phyloP scores from a whole-genome alignment of 352 stramenopile species.

The Pythium rishiriense region DNA sequence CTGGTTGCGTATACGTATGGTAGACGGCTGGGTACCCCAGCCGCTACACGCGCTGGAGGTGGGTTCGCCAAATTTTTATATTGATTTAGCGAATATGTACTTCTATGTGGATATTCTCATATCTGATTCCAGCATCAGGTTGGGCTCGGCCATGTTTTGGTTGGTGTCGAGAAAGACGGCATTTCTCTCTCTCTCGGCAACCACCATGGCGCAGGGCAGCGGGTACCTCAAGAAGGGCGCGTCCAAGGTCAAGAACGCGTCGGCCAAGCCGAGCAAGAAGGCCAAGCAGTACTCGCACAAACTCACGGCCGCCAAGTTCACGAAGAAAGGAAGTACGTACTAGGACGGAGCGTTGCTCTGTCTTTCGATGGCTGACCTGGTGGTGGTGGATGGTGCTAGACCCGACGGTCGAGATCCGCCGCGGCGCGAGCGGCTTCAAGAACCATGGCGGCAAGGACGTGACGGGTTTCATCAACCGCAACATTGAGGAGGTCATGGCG shows the following conservation, averaged over 20 bases:
- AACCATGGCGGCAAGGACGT: slow-evolving; percentile 72
- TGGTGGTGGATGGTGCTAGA: slow-evolving; percentile 41
- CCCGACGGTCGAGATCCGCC: slow-evolving; percentile 79
- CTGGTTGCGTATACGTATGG: no score
- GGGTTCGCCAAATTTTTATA: no score
- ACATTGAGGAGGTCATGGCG: slow-evolving; percentile 88
- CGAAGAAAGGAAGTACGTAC: slow-evolving; percentile 85
- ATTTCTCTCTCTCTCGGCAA: no score
- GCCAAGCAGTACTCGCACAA: slow-evolving; percentile 75
- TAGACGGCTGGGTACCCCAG: no score
- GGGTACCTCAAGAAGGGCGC: slow-evolving; percentile 77
- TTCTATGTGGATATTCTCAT: no score
- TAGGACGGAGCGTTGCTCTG: background rate
- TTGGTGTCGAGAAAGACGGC: background rate
- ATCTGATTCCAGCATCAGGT: background rate
- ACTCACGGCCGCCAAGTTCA: slow-evolving; percentile 80
- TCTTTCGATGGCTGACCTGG: background rate
- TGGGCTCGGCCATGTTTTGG: background rate
- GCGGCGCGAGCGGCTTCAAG: slow-evolving; percentile 72
- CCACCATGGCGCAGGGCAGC: slow-evolving; percentile 74
- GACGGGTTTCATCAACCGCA: slow-evolving; percentile 85
- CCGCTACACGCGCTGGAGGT: no score
- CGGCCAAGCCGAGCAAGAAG: slow-evolving; percentile 73
- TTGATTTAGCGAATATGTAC: no score
- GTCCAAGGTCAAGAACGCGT: slow-evolving; percentile 76